Percentiles rank a stretch among this genome's conserved stretches.
Conservation (phyloP, 2,329 filamentous ascomycete genomes). For the Colletotrichum viniferum region DNA sequence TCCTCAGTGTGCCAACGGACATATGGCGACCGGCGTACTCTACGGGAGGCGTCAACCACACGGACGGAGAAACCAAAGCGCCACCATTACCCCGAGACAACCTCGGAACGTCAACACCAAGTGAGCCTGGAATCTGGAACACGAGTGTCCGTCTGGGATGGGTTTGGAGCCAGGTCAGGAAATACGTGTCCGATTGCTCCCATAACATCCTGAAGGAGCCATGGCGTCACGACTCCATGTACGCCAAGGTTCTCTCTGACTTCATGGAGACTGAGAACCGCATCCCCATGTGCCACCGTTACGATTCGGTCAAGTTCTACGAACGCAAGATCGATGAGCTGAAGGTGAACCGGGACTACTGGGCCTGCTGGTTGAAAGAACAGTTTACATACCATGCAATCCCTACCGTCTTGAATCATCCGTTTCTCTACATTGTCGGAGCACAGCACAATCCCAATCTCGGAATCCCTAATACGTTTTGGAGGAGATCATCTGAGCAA, state of each 20-base stretch:
- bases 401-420: slow-evolving; percentile 55
- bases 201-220: slow-evolving; percentile 52
- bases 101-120: slow-evolving; percentile 41
- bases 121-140: slow-evolving; percentile 55
- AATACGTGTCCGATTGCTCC: slow-evolving; percentile 53
- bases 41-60: slow-evolving; percentile 25
- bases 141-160: slow-evolving; percentile 52
- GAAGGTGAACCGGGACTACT: slow-evolving; percentile 49
- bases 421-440: slow-evolving; percentile 57
- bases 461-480: slow-evolving; percentile 58
- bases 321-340: slow-evolving; percentile 52
- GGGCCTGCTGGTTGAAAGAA: slow-evolving; percentile 56
- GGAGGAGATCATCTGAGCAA: slow-evolving; percentile 55
- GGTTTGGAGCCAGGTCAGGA: slow-evolving; percentile 53
- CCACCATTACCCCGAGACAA: slow-evolving; percentile 49
- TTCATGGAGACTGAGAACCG: slow-evolving; percentile 55
- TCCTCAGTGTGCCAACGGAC: slow-evolving; percentile 45
- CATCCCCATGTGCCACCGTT: slow-evolving; percentile 54
- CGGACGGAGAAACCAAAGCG: slow-evolving; percentile 33
- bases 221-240: slow-evolving; percentile 56
- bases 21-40: slow-evolving; percentile 41
- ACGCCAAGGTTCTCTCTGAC: slow-evolving; percentile 53
- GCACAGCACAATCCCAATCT: slow-evolving; percentile 56
- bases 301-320: slow-evolving; percentile 57
- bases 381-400: slow-evolving; percentile 60